phyloP scores from a whole-genome alignment of 768 basidiomycete genomes.

The Lentinula raphanica region DNA sequence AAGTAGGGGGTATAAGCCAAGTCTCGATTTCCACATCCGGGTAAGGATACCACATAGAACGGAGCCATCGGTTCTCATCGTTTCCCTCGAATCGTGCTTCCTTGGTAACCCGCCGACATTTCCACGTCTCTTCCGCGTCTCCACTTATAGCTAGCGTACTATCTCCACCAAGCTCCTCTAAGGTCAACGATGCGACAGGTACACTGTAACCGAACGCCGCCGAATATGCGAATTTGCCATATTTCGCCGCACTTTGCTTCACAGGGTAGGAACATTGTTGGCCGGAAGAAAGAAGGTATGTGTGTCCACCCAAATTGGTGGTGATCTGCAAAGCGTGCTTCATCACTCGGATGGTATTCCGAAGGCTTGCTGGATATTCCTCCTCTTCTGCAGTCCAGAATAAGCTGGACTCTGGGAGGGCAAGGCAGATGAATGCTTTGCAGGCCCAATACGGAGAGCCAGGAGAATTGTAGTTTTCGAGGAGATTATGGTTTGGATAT shows the following conservation, averaged over 20 bases:
- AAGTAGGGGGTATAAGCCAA: conserved; percentile 63
- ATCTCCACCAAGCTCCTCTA: conserved; percentile 71
- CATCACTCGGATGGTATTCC: conserved; percentile 45
- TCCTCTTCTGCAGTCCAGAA: conserved; percentile 72
- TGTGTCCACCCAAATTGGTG: conserved; percentile 56
- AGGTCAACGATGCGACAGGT: conserved; percentile 36
- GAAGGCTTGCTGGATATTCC: conserved; percentile 48
- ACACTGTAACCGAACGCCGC: conserved; percentile 77
- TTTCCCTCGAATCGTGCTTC: conserved; percentile 49
- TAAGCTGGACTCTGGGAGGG: conserved; percentile 59
- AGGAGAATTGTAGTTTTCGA: conserved; percentile 75
- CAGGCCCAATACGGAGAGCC: conserved; percentile 82
- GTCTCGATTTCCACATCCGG: conserved; percentile 68
- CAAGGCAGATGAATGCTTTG: conserved; percentile 66
- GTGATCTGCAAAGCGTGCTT: conserved; percentile 66
- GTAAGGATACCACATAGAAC: conserved; percentile 75
- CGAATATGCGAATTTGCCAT: conserved; percentile 74
- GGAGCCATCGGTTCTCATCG: conserved; percentile 40
- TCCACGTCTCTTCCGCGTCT: conserved; percentile 69
- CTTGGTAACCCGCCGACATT: conserved; percentile 56
- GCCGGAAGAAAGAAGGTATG: conserved; percentile 68
- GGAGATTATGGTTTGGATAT: conserved; percentile 72
- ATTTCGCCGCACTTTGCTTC: conserved; percentile 74
- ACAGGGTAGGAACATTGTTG: conserved; percentile 78
- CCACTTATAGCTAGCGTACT: conserved; percentile 67